phyloP scores from a whole-genome alignment of 192 early-diverging fungal genomes.

The Irineochytrium annulatum region DNA sequence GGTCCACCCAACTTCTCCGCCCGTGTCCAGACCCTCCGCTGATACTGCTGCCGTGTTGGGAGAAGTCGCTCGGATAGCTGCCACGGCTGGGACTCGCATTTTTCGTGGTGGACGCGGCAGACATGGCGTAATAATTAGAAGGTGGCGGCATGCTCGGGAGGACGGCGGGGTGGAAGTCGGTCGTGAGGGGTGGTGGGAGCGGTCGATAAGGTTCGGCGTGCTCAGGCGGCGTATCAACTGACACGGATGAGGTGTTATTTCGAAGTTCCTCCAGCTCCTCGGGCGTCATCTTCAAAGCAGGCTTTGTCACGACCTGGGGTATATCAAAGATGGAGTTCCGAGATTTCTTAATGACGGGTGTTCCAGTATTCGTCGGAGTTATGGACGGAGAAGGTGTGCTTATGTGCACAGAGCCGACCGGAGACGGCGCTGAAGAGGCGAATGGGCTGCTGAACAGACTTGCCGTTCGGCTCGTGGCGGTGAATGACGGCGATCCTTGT shows the following conservation, averaged over 20 bases:
- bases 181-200: background rate
- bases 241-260: too few relatives aligned
- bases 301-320: conserved; percentile 32
- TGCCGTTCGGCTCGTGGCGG: background rate
- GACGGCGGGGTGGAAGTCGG: background rate
- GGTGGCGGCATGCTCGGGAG: background rate
- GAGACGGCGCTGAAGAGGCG: too few relatives aligned
- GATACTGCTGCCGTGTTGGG: too few relatives aligned
- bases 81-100: too few relatives aligned
- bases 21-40: too few relatives aligned
- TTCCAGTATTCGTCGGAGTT: background rate
- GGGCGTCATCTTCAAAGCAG: conserved; percentile 32
- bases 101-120: too few relatives aligned
- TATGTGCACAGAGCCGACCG: too few relatives aligned
- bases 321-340: conserved; percentile 41
- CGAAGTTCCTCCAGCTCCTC: conserved; percentile 28
- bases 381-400: too few relatives aligned
- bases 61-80: too few relatives aligned
- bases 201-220: too few relatives aligned
- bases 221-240: too few relatives aligned
- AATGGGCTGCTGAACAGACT: background rate
- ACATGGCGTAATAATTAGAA: background rate
- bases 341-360: background rate
- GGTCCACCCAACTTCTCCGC: too few relatives aligned
- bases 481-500: background rate